Evolutionary conservation across 2,329 filamentous ascomycete species (phyloP), one percentile per base, ranked within the genome.

Genomic region (Tympanopsis confertula): DNA sequence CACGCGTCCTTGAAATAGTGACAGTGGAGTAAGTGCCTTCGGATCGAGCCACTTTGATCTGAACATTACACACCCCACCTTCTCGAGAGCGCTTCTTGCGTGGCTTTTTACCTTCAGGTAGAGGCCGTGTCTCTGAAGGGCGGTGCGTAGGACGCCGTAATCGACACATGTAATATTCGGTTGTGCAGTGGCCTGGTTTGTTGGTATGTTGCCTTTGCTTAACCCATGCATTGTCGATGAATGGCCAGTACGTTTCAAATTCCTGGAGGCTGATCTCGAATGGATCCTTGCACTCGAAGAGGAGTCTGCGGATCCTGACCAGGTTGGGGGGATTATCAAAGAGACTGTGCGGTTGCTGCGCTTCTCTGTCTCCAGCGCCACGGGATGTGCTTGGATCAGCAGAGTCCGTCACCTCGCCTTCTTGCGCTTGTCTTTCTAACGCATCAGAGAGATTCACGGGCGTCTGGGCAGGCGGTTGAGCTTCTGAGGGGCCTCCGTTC

Each of bases 181-280:
- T 62, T 3, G 52, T 60, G 38, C 54, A 57, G 33, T 56, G 55
- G 3, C 59, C 60, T 42, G 57, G 58, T 44, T 58, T 59, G 44
- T 56, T 61, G 5, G 57, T 49, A 41, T 59, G 57, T 13, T 53
- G 29, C 41, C 62, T 56, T 43, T 65, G 59, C 38, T 64, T 64
- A 10, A 65, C 61, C 63, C 63, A 67, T n/a, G 66, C 58, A 44
- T 67, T 67, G 44, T 67, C 63, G 36, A 66, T 60, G 37, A 63
- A 67, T 5, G 63, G 63, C 56, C 62, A 66, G 44, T 64, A 66
- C 13, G 52, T 57, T 40, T 65, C 60, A 41, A 64, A 66, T 38
- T 67, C 63, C 18, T 59, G 55, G 26, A 59, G 45, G 14, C 56
- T 60, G 35, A 67, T 58, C 47, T 66, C 62, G 37, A 67, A 59